These are phyloP conservation scores for Massariosphaeria phaeospora DNA, from an alignment of 495 filamentous ascomycete species.

Conservation along the genomic window DNA sequence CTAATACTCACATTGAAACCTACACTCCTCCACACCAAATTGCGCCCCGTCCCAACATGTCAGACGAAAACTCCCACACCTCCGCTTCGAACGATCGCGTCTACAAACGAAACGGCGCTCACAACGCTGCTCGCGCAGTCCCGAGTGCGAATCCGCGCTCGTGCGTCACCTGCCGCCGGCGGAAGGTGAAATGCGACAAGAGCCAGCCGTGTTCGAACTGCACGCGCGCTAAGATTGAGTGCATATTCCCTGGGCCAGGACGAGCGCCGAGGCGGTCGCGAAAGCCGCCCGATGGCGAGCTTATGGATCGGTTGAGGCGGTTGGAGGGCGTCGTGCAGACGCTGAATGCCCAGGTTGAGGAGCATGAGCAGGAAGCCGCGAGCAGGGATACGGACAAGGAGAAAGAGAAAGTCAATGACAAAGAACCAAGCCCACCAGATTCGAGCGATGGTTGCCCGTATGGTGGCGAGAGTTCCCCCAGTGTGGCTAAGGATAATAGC, in stretches of 20 bases:
- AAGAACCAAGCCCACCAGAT: background rate
- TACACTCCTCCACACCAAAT: too few relatives aligned
- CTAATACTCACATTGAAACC: too few relatives aligned
- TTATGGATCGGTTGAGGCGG: slow-evolving; percentile 69
- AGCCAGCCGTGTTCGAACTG: slow-evolving; percentile 79
- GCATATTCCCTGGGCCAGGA: slow-evolving; percentile 77
- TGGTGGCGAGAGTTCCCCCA: background rate
- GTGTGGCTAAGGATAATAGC: slow-evolving; percentile 24
- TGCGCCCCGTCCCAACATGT: slow-evolving; percentile 3
- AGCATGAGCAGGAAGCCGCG: slow-evolving; percentile 31
- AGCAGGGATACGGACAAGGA: too few relatives aligned
- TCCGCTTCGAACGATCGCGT: slow-evolving; percentile 15
- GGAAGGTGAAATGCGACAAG: slow-evolving; percentile 89
- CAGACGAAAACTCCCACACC: slow-evolving; percentile 18
- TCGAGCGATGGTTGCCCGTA: slow-evolving; percentile 1
- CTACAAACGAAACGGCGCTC: slow-evolving; percentile 16
- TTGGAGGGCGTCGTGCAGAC: slow-evolving; percentile 78
- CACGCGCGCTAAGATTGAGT: slow-evolving; percentile 68
- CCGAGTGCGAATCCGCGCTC: slow-evolving; percentile 57
- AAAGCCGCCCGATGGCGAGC: slow-evolving; percentile 66
- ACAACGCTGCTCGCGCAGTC: slow-evolving; percentile 1
- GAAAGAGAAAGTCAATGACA: too few relatives aligned
- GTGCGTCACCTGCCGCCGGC: slow-evolving; percentile 75
- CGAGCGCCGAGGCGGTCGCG: slow-evolving; percentile 69
- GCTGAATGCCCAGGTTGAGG: slow-evolving; percentile 48